A percentile compares a stretch with the other conserved stretches of the same genome.
These are phyloP conservation scores for Ocimum tenuiflorum DNA, from an alignment of 257 asterid genomes.

Conservation along the genomic window DNA sequence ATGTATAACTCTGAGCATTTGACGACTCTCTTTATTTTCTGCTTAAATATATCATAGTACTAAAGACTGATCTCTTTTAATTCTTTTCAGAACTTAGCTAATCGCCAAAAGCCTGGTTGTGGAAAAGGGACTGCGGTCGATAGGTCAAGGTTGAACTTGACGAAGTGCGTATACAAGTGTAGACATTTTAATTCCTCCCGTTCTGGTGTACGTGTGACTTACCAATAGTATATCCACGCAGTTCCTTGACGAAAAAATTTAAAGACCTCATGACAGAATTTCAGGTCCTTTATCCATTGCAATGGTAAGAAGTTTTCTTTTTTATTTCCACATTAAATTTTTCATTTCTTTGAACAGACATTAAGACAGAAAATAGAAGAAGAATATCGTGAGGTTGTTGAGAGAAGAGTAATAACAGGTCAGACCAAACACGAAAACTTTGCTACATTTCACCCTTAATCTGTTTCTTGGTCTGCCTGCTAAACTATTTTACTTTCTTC, in stretches of 20 bases:
- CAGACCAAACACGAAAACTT: too few species aligned
- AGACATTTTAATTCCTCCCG: not conserved
- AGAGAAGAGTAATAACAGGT: slow-evolving; percentile 88
- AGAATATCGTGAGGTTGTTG: slow-evolving; percentile 89
- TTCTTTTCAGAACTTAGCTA: slow-evolving; percentile 54
- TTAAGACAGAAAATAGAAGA: slow-evolving; percentile 70
- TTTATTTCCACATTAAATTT: not conserved
- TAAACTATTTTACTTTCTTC: too few species aligned
- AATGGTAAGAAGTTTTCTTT: not conserved
- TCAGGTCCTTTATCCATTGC: slow-evolving; percentile 40
- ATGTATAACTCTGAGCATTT: slow-evolving; percentile 47
- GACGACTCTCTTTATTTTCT: not conserved
- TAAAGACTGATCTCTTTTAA: slow-evolving; percentile 4
- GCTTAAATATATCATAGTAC: too few species aligned
- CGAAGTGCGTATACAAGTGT: slow-evolving; percentile 41
- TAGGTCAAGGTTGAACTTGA: slow-evolving; percentile 75
- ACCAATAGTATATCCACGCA: slow-evolving; percentile 24
- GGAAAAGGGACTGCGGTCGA: slow-evolving; percentile 81
- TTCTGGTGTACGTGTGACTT: not conserved
- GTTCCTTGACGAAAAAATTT: slow-evolving; percentile 66
- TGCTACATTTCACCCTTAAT: not conserved
- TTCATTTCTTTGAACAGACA: slow-evolving; percentile 32
- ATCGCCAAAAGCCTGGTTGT: slow-evolving; percentile 78
- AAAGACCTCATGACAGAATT: slow-evolving; percentile 70
- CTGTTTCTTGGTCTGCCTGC: too few species aligned